Base-by-base conservation (phyloP, 2,329 filamentous ascomycete genomes). In the Chrysosporium keratinophilum region DNA sequence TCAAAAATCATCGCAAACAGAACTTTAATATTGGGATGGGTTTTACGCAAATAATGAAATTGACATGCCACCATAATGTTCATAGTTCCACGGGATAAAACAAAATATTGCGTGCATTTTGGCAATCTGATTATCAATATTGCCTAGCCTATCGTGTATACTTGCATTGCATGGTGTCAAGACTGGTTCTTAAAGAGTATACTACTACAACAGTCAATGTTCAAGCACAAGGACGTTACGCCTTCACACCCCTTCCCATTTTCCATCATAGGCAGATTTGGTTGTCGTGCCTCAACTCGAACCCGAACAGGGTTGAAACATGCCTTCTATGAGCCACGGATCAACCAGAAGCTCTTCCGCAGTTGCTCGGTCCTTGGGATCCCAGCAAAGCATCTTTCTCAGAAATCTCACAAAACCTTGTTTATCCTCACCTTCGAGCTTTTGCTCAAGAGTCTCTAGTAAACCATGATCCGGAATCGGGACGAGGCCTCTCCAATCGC, bases 371-470 rank as follows among this genome's bases (percentile, higher is more conserved):
- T 70, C 60, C 44, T 68, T 65, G 1, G 69, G 68, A 11, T 61
- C 50, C 71, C 70, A 73, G 45, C 61, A 60, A 28, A 73, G 52
- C 58, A 69, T 64, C 37, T 57, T 62, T 51, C 63, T 58, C 39
- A 70, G 52, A 50, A 72, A 71, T 4, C 47, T 50, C 14, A 71
- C 58, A 48, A 70, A 72, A 40, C 49, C 53, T 44, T 59, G 42
- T 15, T 59, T 61, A 58, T 62, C 52, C 10, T 59, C 55, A 14
- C 1, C 53, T 6, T 63, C 42, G n/a, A 65, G 66, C 41, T 68
- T 65, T 3, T 60, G 60, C 12, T 60, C 61, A 28, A 59, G 50
- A 57, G 59, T 50, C 59, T 59, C 64, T 64, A 69, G 3, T 57
- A 58, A 1, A 62, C 65, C 15, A 28, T 28, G 41, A 14, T 44